Conservation (phyloP, 768 basidiomycete species). For the Mycena kentingensis region DNA sequence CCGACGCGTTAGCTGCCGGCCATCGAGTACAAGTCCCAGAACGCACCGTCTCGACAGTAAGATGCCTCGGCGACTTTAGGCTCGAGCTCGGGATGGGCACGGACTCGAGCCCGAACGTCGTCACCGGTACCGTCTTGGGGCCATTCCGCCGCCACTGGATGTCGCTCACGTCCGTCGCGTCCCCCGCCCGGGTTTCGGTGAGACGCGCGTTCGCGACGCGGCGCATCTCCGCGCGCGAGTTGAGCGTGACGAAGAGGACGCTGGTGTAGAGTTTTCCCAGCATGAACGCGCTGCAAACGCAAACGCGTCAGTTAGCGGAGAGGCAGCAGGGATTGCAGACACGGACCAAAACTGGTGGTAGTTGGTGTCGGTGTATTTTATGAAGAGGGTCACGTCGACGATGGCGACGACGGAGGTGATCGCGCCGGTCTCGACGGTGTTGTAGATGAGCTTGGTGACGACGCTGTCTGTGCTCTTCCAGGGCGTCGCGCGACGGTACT, state of each 20-base stretch:
- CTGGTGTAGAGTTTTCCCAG: not conserved
- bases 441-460: constrained; percentile 7
- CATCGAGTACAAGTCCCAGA: not conserved
- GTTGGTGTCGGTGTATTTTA: not conserved
- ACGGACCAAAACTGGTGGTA: not conserved
- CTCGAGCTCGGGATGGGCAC: not conserved
- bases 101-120: not conserved
- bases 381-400: not conserved
- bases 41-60: not conserved
- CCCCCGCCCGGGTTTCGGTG: not conserved
- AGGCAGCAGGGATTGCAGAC: not conserved
- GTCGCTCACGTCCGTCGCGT: not conserved
- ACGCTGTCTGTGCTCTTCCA: constrained; percentile 7
- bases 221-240: not conserved
- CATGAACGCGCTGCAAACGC: not conserved
- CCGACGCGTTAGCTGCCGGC: not conserved
- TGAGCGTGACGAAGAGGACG: not conserved
- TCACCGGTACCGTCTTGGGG: not conserved
- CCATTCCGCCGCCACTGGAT: not conserved
- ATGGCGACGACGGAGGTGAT: not conserved
- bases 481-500: not conserved
- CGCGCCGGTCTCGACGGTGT: constrained; percentile 7
- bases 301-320: not conserved
- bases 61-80: not conserved
- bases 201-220: not conserved